These are phyloP conservation scores for Agaricus sinodeliciosus DNA, from an alignment of 768 basidiomycete genomes.

Conservation along the genomic window DNA sequence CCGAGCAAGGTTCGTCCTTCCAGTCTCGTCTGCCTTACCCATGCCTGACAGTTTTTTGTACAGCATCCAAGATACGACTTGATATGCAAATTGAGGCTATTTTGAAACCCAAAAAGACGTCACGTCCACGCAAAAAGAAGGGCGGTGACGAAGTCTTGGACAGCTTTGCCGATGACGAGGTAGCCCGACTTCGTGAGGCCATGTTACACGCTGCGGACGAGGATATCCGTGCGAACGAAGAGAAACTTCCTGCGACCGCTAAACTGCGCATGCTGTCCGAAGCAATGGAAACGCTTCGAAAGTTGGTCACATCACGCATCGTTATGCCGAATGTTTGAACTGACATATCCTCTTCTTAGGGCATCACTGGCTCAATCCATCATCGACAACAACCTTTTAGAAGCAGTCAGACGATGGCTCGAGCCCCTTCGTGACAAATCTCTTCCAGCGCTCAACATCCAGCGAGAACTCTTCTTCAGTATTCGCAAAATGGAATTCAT, in stretches of 20 bases:
- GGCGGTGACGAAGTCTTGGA: constrained; percentile 80
- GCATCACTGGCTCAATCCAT: constrained; percentile 85
- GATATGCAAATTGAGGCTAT: constrained; percentile 86
- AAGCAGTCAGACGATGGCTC: constrained; percentile 85
- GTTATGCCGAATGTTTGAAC: constrained; percentile 10
- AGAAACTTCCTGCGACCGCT: constrained; percentile 73
- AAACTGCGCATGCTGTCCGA: constrained; percentile 84
- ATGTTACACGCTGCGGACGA: constrained; percentile 86
- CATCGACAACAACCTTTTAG: constrained; percentile 90
- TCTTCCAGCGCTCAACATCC: constrained; percentile 92
- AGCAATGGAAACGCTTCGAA: constrained; percentile 89
- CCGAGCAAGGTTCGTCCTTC: constrained; percentile 60
- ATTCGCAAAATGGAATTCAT: constrained; percentile 89
- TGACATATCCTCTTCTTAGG: constrained; percentile 40
- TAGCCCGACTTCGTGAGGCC: constrained; percentile 77
- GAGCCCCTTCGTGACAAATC: constrained; percentile 92
- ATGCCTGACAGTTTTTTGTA: constrained; percentile 4
- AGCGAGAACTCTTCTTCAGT: constrained; percentile 81
- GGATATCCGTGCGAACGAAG: constrained; percentile 74
- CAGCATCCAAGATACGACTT: constrained; percentile 72
- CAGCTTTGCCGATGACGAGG: constrained; percentile 84
- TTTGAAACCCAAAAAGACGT: constrained; percentile 70
- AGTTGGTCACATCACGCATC: constrained; percentile 37
- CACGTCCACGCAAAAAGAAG: constrained; percentile 66
- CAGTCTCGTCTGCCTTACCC: not conserved